Conservation (phyloP, 345 rosid genomes). For the Linum trigynum region DNA sequence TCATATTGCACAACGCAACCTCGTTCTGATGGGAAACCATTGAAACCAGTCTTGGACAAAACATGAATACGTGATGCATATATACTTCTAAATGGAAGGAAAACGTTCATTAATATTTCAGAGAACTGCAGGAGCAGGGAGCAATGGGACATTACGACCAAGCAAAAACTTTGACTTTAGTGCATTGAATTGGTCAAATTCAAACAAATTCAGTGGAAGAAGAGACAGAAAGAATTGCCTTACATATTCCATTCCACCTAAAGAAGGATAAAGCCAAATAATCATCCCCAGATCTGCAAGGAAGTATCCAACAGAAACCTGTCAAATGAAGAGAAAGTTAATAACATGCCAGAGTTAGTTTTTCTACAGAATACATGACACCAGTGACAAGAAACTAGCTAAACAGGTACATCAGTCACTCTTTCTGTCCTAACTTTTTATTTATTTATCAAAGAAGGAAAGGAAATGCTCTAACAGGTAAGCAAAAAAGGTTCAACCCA, state of each 20-base stretch:
- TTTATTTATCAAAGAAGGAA: not conserved
- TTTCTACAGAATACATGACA: not conserved
- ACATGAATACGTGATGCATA: too few species aligned
- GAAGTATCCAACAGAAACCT: constrained; percentile 91
- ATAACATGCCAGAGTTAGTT: constrained; percentile 1
- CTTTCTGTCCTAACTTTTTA: too few species aligned
- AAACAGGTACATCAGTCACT: not conserved
- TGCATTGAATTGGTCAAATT: not conserved
- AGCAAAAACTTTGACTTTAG: not conserved
- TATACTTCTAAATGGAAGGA: not conserved
- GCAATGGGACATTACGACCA: not conserved
- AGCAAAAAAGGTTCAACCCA: not conserved
- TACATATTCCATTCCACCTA: constrained; percentile 86
- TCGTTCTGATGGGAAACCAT: not conserved
- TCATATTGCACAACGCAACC: not conserved
- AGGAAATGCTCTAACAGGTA: not conserved
- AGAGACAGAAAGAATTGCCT: constrained; percentile 19
- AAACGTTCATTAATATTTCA: not conserved
- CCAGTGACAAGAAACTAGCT: not conserved
- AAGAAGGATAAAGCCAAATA: constrained; percentile 69
- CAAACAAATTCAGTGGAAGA: not conserved
- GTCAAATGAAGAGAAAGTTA: constrained; percentile 13
- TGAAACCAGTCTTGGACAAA: not conserved
- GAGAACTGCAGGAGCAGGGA: not conserved
- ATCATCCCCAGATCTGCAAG: constrained; percentile 70